A percentile compares a stretch with the other conserved stretches of the same genome.
phyloP scores from a whole-genome alignment of 1,284 basidiomycete species.

The Malassezia pachydermatis region DNA sequence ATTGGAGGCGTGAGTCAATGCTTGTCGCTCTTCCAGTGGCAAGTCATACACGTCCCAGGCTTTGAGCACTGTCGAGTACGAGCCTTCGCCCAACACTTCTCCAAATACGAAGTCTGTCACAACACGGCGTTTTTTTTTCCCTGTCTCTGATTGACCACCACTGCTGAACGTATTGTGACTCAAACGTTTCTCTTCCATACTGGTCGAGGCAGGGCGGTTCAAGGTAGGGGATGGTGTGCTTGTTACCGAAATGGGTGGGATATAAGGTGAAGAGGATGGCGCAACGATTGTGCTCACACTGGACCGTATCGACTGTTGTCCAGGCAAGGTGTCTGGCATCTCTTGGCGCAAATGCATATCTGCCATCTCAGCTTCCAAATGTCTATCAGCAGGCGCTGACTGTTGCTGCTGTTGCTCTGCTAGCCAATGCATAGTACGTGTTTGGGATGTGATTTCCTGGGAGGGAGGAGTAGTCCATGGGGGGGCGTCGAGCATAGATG shows the following conservation, averaged over 20 bases:
- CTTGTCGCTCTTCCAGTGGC: constrained; percentile 1
- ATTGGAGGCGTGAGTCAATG: background rate
- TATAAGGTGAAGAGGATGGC: too few relatives aligned
- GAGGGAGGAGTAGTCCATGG: background rate
- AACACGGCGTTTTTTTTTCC: too few relatives aligned
- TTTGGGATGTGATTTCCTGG: background rate
- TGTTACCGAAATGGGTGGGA: too few relatives aligned
- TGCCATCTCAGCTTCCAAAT: background rate
- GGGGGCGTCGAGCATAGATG: background rate
- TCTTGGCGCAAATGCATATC: too few relatives aligned
- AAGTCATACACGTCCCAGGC: constrained; percentile 39
- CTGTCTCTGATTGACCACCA: too few relatives aligned
- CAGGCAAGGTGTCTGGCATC: too few relatives aligned
- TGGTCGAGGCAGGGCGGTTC: too few relatives aligned
- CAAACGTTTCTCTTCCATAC: too few relatives aligned
- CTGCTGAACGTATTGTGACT: too few relatives aligned
- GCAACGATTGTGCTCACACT: too few relatives aligned
- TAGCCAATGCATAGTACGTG: constrained; percentile 7
- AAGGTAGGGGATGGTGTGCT: too few relatives aligned
- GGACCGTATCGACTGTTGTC: too few relatives aligned
- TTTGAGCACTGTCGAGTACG: constrained; percentile 44
- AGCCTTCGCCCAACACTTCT: constrained; percentile 44
- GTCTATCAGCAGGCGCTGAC: background rate
- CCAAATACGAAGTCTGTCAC: constrained; percentile 45
- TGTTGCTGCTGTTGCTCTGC: background rate